Evolutionary conservation across 2,329 filamentous ascomycete genomes (phyloP).

Genomic region (Metarhizium humberi): DNA sequence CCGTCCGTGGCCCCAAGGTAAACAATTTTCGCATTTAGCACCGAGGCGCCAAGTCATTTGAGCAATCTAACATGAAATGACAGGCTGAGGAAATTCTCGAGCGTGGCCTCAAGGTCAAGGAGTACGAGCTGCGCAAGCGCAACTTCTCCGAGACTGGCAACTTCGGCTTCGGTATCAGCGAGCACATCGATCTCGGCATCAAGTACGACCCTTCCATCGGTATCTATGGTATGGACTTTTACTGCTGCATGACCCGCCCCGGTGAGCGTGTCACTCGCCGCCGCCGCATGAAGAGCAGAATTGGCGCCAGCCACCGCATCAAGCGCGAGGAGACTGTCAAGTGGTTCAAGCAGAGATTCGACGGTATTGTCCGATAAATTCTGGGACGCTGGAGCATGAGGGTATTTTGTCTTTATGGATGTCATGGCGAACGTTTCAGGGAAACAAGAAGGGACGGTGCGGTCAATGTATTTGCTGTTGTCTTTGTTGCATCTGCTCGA

Average conservation of each 20-base stretch:
- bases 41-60: background rate
- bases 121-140: constrained; percentile 98
- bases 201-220: constrained; percentile 98
- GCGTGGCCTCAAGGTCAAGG: constrained; percentile 99
- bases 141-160: constrained; percentile 99
- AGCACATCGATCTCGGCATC: constrained; percentile 99
- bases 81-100: constrained; percentile 98
- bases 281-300: constrained; percentile 75
- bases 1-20: constrained; percentile 86
- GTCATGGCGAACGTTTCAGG: constrained; percentile 31
- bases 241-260: constrained; percentile 99
- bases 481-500: constrained; percentile 40
- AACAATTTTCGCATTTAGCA: constrained; percentile 5
- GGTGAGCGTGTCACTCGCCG: constrained; percentile 97
- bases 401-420: constrained; percentile 25
- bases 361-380: constrained; percentile 95
- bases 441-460: constrained; percentile 21
- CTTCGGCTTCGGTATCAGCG: constrained; percentile 99
- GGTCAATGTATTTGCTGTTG: constrained; percentile 32
- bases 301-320: constrained; percentile 88
- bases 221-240: constrained; percentile 99
- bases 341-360: constrained; percentile 89
- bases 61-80: constrained; percentile 14
- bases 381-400: background rate
- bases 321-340: constrained; percentile 91